phyloP scores from a whole-genome alignment of 2,329 filamentous ascomycete genomes.

The Bretziella fagacearum region DNA sequence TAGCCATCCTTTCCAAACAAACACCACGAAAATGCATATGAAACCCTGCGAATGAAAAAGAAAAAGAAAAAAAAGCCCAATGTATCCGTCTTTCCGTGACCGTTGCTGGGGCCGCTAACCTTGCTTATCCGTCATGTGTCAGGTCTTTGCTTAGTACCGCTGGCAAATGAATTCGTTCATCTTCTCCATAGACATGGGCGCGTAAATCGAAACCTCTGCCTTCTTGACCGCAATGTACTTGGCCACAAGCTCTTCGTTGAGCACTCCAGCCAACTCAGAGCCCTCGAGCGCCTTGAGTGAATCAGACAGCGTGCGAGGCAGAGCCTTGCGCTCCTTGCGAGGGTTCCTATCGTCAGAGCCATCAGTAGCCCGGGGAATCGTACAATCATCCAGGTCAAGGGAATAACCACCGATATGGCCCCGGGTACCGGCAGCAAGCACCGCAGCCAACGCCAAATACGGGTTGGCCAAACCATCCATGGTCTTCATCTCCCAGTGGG shows the following conservation, averaged over 20 bases:
- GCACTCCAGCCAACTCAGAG: conserved; percentile 25
- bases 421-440: conserved; percentile 21
- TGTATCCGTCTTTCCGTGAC: background rate
- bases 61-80: too few species aligned
- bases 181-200: conserved; percentile 29
- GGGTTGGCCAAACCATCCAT: conserved; percentile 68
- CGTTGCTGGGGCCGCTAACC: background rate
- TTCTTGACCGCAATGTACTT: conserved; percentile 43
- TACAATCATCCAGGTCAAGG: conserved; percentile 36
- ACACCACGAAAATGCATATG: too few species aligned
- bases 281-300: conserved; percentile 38
- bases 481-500: conserved; percentile 63
- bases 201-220: conserved; percentile 36
- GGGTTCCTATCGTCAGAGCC: conserved; percentile 35
- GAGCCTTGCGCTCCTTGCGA: conserved; percentile 17
- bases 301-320: conserved; percentile 38
- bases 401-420: conserved; percentile 14
- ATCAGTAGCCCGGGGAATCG: conserved; percentile 15
- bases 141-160: conserved; percentile 33
- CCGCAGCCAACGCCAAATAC: conserved; percentile 39
- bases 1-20: too few species aligned
- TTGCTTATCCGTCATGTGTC: too few species aligned
- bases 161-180: conserved; percentile 46
- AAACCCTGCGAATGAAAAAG: too few species aligned
- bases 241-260: conserved; percentile 35